Conservation (phyloP, 1,284 basidiomycete genomes). For the Xerocomus minutiporus region DNA sequence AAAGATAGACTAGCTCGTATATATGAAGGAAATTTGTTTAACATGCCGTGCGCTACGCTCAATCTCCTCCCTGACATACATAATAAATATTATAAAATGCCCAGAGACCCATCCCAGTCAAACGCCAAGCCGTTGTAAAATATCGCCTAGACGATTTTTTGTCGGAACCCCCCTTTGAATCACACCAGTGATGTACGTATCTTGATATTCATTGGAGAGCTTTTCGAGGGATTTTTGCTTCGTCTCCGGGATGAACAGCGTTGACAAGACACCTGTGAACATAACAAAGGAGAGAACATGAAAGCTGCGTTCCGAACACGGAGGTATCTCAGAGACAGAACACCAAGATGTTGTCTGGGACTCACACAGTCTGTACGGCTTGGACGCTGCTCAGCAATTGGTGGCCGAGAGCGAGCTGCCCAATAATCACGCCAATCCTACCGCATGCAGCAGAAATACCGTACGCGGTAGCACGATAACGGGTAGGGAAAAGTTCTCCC, state of each 20-base stretch:
- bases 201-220: slow-evolving; percentile 49
- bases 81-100: not conserved
- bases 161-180: slow-evolving; percentile 14
- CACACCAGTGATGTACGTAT: slow-evolving; percentile 38
- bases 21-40: not conserved
- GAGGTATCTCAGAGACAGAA: slow-evolving; percentile 2
- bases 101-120: not conserved
- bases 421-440: slow-evolving; percentile 66
- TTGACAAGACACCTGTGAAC: slow-evolving; percentile 56
- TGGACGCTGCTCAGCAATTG: slow-evolving; percentile 37
- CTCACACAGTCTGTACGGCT: slow-evolving; percentile 36
- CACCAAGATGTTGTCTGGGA: not conserved
- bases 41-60: not conserved
- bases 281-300: slow-evolving; percentile 55
- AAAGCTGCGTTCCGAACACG: slow-evolving; percentile 25
- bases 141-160: not conserved
- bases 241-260: slow-evolving; percentile 59
- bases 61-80: not conserved
- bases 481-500: slow-evolving; percentile 71
- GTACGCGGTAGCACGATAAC: slow-evolving; percentile 68
- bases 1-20: not conserved
- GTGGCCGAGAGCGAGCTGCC: slow-evolving; percentile 55
- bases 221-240: slow-evolving; percentile 54
- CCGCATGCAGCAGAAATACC: slow-evolving; percentile 68
- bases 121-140: not conserved